A percentile compares a stretch with the other conserved stretches of the same genome.
Evolutionary conservation across 164 flowering plant genomes (phyloP).

Genomic region (Magnolia sinica): DNA sequence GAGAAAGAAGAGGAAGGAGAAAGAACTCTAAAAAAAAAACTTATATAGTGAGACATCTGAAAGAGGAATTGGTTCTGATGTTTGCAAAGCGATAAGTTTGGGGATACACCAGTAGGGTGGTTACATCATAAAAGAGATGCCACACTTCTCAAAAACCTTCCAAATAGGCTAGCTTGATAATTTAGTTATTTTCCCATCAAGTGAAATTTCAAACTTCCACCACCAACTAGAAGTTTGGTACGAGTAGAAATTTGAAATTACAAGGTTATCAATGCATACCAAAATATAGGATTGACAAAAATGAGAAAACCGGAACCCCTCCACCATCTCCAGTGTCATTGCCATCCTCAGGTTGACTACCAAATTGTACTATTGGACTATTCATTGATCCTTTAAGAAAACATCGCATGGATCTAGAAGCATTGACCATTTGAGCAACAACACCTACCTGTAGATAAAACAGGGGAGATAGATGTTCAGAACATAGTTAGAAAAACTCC

Average conservation of each 20-base stretch:
- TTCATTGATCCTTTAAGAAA: conserved; percentile 40
- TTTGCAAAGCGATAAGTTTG: no score
- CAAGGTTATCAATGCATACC: conserved; percentile 39
- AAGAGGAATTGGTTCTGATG: no score
- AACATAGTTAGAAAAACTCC: not conserved
- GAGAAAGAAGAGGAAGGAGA: no score
- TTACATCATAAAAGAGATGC: not conserved
- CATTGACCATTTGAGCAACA: conserved; percentile 46
- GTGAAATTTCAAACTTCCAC: not conserved
- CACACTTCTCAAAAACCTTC: not conserved
- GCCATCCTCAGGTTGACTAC: conserved; percentile 32
- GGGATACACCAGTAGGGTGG: not conserved
- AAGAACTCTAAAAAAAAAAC: no score
- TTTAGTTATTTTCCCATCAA: not conserved
- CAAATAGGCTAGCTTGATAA: not conserved
- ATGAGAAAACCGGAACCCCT: conserved; percentile 58
- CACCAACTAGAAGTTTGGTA: not conserved
- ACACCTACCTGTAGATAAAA: conserved; percentile 41
- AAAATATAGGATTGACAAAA: conserved; percentile 45
- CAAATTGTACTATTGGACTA: conserved; percentile 58
- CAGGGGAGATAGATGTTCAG: not conserved
- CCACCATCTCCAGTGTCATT: conserved; percentile 73
- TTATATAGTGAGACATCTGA: no score
- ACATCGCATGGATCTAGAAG: conserved; percentile 61
- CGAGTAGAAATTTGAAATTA: not conserved